Percentiles rank a stretch among this genome's conserved stretches.
phyloP scores from a whole-genome alignment of 495 filamentous ascomycete genomes.

The Amniculicola lignicola region DNA sequence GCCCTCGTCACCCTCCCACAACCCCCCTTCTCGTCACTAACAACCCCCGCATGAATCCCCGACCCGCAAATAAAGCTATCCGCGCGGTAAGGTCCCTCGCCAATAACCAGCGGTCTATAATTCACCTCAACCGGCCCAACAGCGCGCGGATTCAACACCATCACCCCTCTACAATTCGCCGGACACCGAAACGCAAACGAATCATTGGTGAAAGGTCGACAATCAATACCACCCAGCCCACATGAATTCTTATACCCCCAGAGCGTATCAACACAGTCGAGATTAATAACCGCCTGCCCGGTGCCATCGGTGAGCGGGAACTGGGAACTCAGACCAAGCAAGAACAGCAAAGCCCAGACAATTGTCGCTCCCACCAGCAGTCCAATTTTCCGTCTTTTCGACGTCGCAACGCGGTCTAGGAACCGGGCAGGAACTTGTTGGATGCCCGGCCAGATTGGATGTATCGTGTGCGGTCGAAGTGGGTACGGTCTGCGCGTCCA shows the following conservation, averaged over 20 bases:
- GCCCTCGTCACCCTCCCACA: constrained; percentile 39
- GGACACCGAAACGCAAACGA: constrained; percentile 43
- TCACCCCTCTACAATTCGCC: constrained; percentile 35
- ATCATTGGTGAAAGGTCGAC: constrained; percentile 40
- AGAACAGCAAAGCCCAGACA: constrained; percentile 1
- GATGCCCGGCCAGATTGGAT: constrained; percentile 4
- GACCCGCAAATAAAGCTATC: constrained; percentile 45
- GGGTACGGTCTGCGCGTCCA: neutral
- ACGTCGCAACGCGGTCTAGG: constrained; percentile 3
- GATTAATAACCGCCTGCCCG: constrained; percentile 9
- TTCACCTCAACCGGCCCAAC: constrained; percentile 41
- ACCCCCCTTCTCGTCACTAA: constrained; percentile 35
- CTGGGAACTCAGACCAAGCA: neutral
- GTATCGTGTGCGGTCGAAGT: neutral
- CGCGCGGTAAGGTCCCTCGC: constrained; percentile 38
- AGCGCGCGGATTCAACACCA: constrained; percentile 40
- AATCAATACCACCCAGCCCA: constrained; percentile 43
- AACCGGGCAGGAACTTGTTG: constrained; percentile 3
- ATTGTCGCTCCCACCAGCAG: neutral
- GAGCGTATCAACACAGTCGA: constrained; percentile 22
- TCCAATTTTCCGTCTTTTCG: neutral
- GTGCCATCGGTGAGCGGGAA: constrained; percentile 10
- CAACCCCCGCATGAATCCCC: constrained; percentile 43
- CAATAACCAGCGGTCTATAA: constrained; percentile 41
- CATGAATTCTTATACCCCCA: constrained; percentile 31